Percentiles rank a stretch among this genome's conserved stretches.
phyloP scores from a whole-genome alignment of 2,329 filamentous ascomycete genomes.

The Ceratocystis cacaofunesta region DNA sequence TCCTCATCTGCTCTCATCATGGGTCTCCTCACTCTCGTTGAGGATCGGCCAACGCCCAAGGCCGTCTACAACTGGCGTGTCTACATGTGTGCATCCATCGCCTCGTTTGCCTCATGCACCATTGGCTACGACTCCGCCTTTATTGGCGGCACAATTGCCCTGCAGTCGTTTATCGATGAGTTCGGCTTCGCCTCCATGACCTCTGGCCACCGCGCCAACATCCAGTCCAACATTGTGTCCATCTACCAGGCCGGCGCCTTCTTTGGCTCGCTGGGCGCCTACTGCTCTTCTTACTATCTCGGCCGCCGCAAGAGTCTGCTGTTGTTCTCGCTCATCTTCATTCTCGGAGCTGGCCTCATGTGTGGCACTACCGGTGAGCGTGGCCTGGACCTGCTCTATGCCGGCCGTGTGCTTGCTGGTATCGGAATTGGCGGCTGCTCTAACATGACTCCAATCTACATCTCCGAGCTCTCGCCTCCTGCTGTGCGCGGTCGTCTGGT shows the following conservation, averaged over 20 bases:
- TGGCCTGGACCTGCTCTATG: slow-evolving; percentile 50
- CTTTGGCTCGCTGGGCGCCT: slow-evolving; percentile 61
- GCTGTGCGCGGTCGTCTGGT: slow-evolving; percentile 50
- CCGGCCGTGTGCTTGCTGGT: slow-evolving; percentile 47
- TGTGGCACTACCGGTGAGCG: slow-evolving; percentile 38
- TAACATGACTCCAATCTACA: slow-evolving; percentile 49
- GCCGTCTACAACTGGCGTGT: slow-evolving; percentile 48
- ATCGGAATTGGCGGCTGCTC: slow-evolving; percentile 48
- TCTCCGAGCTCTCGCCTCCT: slow-evolving; percentile 44
- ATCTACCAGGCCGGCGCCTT: slow-evolving; percentile 69
- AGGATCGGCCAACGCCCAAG: slow-evolving; percentile 42
- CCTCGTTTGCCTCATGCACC: slow-evolving; percentile 41
- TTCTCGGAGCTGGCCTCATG: slow-evolving; percentile 49
- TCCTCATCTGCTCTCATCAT: slow-evolving; percentile 21
- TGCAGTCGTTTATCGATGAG: slow-evolving; percentile 36
- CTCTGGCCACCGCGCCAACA: slow-evolving; percentile 35
- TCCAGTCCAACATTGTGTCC: slow-evolving; percentile 64
- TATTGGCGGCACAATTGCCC: slow-evolving; percentile 60
- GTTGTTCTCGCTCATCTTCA: slow-evolving; percentile 47
- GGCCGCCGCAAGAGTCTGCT: slow-evolving; percentile 52
- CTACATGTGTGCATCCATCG: slow-evolving; percentile 38
- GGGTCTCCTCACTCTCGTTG: slow-evolving; percentile 36
- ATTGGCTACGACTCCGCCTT: slow-evolving; percentile 49
- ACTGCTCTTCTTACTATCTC: slow-evolving; percentile 48
- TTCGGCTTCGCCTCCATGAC: slow-evolving; percentile 46